phyloP scores from a whole-genome alignment of 345 rosid species.

The Zanthoxylum bungeanum region DNA sequence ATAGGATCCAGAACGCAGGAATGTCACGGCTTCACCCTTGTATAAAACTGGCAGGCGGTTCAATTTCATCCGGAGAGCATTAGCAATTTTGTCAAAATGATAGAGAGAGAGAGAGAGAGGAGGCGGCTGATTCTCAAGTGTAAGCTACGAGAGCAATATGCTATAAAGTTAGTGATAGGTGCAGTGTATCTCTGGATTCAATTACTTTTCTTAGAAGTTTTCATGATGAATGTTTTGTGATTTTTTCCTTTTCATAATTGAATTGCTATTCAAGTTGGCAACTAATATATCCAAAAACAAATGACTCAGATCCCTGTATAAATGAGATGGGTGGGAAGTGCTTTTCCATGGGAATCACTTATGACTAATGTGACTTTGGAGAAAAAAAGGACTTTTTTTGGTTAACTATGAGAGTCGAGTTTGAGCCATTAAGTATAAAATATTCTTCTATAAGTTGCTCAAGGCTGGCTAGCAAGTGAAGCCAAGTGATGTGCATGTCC shows the following conservation, averaged over 20 bases:
- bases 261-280: no score
- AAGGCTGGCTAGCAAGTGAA: neutral
- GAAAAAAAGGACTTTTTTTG: neutral
- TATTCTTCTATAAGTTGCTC: neutral
- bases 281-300: no score
- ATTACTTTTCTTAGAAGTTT: no score
- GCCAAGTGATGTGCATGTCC: neutral
- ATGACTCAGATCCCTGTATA: no score
- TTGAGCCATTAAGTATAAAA: neutral
- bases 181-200: neutral
- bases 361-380: neutral
- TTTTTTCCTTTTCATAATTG: no score
- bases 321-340: neutral
- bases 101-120: constrained; percentile 53
- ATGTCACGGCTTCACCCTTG: no score
- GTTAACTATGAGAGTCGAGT: neutral
- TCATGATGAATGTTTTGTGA: no score
- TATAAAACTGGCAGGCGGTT: constrained; percentile 63
- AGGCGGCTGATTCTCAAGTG: constrained; percentile 42
- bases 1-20: no score
- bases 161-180: neutral
- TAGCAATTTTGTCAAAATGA: constrained; percentile 66
- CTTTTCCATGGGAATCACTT: neutral
- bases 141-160: neutral
- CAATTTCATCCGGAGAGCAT: constrained; percentile 98